These are phyloP conservation scores for Mycena amicta DNA, from an alignment of 768 basidiomycete species.

Conservation along the genomic window DNA sequence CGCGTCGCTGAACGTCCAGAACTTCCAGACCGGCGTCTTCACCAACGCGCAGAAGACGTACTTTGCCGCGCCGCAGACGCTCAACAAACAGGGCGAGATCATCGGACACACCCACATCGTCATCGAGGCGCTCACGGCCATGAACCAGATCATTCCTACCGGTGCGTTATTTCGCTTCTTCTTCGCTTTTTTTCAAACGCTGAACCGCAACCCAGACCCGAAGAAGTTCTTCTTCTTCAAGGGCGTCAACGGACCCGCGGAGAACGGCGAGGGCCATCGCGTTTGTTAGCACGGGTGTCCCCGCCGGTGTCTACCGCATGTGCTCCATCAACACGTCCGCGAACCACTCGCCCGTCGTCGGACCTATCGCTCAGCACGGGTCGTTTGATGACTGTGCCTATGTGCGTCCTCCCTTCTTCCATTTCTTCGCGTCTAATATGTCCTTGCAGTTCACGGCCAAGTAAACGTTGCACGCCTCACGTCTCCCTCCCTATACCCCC, in stretches of 20 bases:
- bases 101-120: slow-evolving; percentile 62
- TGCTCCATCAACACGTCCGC: slow-evolving; percentile 40
- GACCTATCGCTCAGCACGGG: slow-evolving; percentile 46
- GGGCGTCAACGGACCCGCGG: slow-evolving; percentile 39
- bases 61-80: slow-evolving; percentile 52
- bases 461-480: no score
- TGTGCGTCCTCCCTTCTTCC: no score
- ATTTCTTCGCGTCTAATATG: no score
- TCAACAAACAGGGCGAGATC: slow-evolving; percentile 45
- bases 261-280: slow-evolving; percentile 5
- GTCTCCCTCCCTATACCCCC: no score
- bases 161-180: no score
- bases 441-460: no score
- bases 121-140: slow-evolving; percentile 45
- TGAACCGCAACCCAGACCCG: no score
- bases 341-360: slow-evolving; percentile 45
- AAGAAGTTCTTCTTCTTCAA: slow-evolving; percentile 66
- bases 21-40: slow-evolving; percentile 51
- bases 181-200: no score
- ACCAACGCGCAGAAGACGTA: slow-evolving; percentile 53
- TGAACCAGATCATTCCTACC: slow-evolving; percentile 44
- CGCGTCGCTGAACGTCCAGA: slow-evolving; percentile 38
- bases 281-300: slow-evolving; percentile 40
- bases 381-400: slow-evolving; percentile 46
- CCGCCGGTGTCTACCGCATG: slow-evolving; percentile 51